These are phyloP conservation scores for Erigeron philadelphicus DNA, from an alignment of 140 eudicot species.

Conservation along the genomic window DNA sequence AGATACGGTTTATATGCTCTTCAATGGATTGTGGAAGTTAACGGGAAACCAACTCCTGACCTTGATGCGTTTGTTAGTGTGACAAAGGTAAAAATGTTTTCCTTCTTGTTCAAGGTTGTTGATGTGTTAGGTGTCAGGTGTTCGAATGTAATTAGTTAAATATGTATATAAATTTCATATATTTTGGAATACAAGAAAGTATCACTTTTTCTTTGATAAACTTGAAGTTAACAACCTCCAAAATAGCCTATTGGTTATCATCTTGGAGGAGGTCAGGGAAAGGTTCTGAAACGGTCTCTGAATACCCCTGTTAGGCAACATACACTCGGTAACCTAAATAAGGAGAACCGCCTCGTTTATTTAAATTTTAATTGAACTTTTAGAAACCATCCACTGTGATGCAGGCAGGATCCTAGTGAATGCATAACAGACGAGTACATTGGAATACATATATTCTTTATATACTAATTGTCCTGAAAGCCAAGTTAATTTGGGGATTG, in stretches of 20 bases:
- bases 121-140: not conserved
- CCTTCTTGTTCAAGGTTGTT: not conserved
- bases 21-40: slow-evolving; percentile 95
- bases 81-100: slow-evolving; percentile 60
- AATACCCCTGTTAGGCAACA: too few species aligned
- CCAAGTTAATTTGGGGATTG: not conserved
- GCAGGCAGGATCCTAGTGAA: not conserved
- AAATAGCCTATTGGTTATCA: too few species aligned
- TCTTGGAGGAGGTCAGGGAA: too few species aligned
- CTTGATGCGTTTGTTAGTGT: slow-evolving; percentile 74
- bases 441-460: not conserved
- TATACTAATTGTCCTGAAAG: not conserved
- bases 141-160: not conserved
- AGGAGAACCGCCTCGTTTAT: too few species aligned
- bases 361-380: too few species aligned
- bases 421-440: not conserved
- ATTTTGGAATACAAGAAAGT: not conserved
- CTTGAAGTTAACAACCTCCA: too few species aligned
- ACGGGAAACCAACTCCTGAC: slow-evolving; percentile 86
- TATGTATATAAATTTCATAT: not conserved
- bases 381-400: too few species aligned
- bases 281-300: too few species aligned
- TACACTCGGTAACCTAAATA: too few species aligned
- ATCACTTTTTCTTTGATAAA: too few species aligned
- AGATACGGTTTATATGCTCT: slow-evolving; percentile 83